Evolutionary conservation across 2,329 filamentous ascomycete genomes (phyloP), one percentile per base, ranked within the genome.

Genomic region (Curvularia verruculosa): DNA sequence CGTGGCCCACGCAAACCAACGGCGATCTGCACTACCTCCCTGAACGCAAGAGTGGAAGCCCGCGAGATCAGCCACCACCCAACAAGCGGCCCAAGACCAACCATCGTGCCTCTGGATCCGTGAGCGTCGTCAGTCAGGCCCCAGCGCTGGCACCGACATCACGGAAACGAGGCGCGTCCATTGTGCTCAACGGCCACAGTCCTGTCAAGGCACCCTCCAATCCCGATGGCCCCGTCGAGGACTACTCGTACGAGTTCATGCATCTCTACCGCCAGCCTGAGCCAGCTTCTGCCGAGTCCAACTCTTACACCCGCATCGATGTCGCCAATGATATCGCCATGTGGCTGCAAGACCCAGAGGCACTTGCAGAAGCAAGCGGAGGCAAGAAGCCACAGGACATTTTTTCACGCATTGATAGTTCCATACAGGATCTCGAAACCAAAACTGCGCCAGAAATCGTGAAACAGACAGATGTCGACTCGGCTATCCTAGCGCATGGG

Each of bases 21-120:
- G 80, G 83, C 56, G 88, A 90, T 50, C 83, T 83, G 29, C 75
- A 77, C 28, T 73, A 77, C 52, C 78, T 70, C 36, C 60, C 69
- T 26, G 80, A 83, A 54, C 81, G 79, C 29, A 81, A 81, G 60
- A 82, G 78, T 52, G 80, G 78, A 59, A 81, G 79, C 66, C 78
- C 81, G 31, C 79, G 81, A 69, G 84, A 85, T 60, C 79, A 80
- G 34, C 78, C 78, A n/a, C 87, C 87, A 41, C 85, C 89, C 2
- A 75, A 86, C 37, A 97, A 96, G 77, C 92, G 92, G 69, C 75
- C 88, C 1, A 97, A 96, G 77, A 87, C 84, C n/a, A 87, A 84
- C 46, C 94, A 97, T 79, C 90, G 90, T 61, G 78, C 90, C 0
- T 92, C 88, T 29, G 87, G 89, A 56, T 96, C 93, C 1, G 80